phyloP scores from a whole-genome alignment of 139 green algal species.

The Ostreobium quekettii region DNA sequence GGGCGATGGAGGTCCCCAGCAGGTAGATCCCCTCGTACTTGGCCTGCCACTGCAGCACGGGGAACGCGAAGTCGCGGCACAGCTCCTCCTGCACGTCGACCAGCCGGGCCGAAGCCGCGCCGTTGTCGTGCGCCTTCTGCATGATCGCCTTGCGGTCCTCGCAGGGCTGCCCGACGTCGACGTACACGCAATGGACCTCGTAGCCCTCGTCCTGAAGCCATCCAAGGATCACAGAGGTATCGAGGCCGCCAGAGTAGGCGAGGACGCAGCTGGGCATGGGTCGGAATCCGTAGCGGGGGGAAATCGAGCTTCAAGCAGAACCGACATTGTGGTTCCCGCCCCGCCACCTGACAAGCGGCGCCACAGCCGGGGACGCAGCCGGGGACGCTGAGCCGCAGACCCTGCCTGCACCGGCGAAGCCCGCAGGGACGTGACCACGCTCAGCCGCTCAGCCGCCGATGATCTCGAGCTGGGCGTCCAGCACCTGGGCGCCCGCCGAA shows the following conservation, averaged over 20 bases:
- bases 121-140: constrained; percentile 77
- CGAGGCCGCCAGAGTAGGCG: constrained; percentile 85
- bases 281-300: not conserved
- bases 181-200: constrained; percentile 86
- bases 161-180: constrained; percentile 49
- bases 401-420: too few species aligned
- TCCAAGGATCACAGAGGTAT: constrained; percentile 97
- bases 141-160: constrained; percentile 91
- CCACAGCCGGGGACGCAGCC: too few species aligned
- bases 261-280: constrained; percentile 73
- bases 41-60: constrained; percentile 94
- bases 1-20: constrained; percentile 94
- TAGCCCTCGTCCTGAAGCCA: constrained; percentile 93
- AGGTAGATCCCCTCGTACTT: constrained; percentile 96
- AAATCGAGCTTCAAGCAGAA: too few species aligned
- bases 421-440: too few species aligned
- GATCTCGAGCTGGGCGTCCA: too few species aligned
- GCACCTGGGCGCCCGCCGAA: too few species aligned
- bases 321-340: too few species aligned
- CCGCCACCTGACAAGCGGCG: too few species aligned
- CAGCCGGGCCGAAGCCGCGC: constrained; percentile 93
- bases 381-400: too few species aligned
- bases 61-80: constrained; percentile 93
- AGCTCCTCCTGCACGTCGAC: constrained; percentile 97
- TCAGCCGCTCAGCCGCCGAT: too few species aligned